phyloP scores from a whole-genome alignment of 352 stramenopile genomes.

The Globisporangium iwayamae region DNA sequence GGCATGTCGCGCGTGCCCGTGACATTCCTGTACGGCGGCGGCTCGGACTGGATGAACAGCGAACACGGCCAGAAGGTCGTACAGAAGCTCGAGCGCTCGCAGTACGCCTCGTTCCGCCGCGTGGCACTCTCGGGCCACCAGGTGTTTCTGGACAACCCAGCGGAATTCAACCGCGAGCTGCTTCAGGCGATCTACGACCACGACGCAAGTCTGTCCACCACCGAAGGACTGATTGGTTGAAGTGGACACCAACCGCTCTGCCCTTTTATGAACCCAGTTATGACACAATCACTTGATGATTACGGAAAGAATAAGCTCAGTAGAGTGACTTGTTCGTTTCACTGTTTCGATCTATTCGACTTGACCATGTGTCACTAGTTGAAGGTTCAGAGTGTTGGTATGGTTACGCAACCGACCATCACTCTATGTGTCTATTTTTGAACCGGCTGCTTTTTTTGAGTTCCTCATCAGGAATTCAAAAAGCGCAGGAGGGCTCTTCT shows the following conservation, averaged over 20 bases:
- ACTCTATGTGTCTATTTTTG: too few species aligned
- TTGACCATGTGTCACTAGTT: neutral
- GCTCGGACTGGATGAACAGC: constrained; percentile 24
- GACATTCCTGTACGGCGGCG: constrained; percentile 23
- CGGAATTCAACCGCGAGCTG: constrained; percentile 7
- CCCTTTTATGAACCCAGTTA: too few species aligned
- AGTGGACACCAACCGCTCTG: neutral
- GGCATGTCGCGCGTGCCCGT: constrained; percentile 9
- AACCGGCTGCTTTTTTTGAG: too few species aligned
- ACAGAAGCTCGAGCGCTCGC: constrained; percentile 8
- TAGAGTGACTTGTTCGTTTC: neutral
- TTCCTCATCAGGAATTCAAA: neutral
- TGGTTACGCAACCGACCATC: constrained; percentile 1
- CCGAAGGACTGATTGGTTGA: neutral
- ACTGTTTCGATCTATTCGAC: too few species aligned
- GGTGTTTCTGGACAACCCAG: constrained; percentile 14
- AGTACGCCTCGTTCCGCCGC: constrained; percentile 5
- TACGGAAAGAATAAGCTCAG: neutral
- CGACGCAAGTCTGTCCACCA: neutral
- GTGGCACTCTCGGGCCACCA: constrained; percentile 1
- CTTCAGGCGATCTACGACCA: constrained; percentile 1
- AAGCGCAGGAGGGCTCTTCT: neutral
- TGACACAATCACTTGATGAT: neutral
- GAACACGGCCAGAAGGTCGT: constrained; percentile 16
- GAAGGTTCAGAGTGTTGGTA: neutral